Conservation (phyloP, 768 basidiomycete genomes). For the Trichaptum fuscoviolaceum region DNA sequence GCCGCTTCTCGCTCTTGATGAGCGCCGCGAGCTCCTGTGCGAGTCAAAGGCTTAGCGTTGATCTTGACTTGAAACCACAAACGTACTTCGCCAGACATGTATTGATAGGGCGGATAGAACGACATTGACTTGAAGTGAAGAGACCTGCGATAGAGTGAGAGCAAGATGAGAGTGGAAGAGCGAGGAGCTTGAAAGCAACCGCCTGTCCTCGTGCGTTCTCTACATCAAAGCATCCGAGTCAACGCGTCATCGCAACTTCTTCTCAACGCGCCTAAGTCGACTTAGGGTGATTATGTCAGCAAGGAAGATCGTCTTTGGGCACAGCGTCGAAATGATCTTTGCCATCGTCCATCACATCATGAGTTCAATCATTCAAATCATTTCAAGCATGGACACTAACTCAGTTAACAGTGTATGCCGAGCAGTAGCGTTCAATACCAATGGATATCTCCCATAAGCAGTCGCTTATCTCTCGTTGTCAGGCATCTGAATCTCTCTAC, state of each 20-base stretch:
- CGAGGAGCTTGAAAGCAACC: background rate
- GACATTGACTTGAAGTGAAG: background rate
- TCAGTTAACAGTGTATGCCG: too few relatives aligned
- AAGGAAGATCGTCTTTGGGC: too few relatives aligned
- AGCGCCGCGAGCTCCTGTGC: conserved; percentile 61
- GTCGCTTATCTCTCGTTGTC: too few relatives aligned
- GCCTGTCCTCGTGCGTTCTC: background rate
- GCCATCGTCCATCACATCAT: too few relatives aligned
- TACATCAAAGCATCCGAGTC: background rate
- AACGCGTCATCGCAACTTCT: background rate
- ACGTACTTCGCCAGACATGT: conserved; percentile 37
- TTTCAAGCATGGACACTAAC: too few relatives aligned
- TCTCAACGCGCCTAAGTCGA: background rate
- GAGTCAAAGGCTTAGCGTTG: conserved; percentile 7
- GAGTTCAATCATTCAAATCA: too few relatives aligned
- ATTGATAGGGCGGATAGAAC: conserved; percentile 15
- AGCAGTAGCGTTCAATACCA: too few relatives aligned
- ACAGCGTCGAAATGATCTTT: too few relatives aligned
- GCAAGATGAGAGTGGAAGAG: background rate
- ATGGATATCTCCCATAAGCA: too few relatives aligned
- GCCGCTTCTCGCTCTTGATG: conserved; percentile 59
- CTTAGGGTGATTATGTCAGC: too few relatives aligned
- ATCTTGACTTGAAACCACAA: background rate
- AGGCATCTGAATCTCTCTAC: too few relatives aligned
- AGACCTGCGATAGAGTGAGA: background rate